phyloP scores from a whole-genome alignment of 1,284 basidiomycete species.

The Tilletia indica region DNA sequence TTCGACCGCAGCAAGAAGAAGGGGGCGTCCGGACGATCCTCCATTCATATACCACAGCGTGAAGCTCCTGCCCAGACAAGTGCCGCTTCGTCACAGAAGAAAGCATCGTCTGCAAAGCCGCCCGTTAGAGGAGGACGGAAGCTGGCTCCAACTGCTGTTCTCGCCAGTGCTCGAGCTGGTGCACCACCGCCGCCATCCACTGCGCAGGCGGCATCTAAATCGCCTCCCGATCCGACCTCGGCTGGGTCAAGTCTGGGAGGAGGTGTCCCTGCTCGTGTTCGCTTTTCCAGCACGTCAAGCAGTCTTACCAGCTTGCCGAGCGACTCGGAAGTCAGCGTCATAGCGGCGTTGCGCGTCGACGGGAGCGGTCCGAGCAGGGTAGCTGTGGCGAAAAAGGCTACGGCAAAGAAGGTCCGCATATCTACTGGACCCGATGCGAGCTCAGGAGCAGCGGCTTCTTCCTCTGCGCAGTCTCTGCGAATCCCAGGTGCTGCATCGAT shows the following conservation, averaged over 20 bases:
- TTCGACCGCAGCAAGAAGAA: neutral
- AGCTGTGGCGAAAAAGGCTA: too few relatives aligned
- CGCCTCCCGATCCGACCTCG: neutral
- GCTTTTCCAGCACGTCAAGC: neutral
- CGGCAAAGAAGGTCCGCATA: too few relatives aligned
- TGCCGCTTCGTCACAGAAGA: too few relatives aligned
- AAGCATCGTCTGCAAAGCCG: too few relatives aligned
- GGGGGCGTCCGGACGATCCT: neutral
- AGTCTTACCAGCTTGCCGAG: constrained; percentile 12
- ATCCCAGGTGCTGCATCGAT: neutral
- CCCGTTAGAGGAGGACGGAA: too few relatives aligned
- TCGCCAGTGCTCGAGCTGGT: too few relatives aligned
- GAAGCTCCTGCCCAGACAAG: too few relatives aligned
- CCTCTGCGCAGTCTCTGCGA: too few relatives aligned
- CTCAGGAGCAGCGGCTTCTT: too few relatives aligned
- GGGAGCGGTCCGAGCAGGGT: neutral
- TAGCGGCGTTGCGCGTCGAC: neutral
- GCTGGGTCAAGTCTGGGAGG: neutral
- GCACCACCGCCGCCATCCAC: neutral
- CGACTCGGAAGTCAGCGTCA: neutral
- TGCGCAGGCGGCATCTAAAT: neutral
- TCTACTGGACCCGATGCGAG: too few relatives aligned
- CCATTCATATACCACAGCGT: neutral
- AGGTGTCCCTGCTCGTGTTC: neutral
- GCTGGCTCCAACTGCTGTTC: too few relatives aligned